Base-by-base conservation (phyloP, 495 filamentous ascomycete species). In the Talaromyces borbonicus region DNA sequence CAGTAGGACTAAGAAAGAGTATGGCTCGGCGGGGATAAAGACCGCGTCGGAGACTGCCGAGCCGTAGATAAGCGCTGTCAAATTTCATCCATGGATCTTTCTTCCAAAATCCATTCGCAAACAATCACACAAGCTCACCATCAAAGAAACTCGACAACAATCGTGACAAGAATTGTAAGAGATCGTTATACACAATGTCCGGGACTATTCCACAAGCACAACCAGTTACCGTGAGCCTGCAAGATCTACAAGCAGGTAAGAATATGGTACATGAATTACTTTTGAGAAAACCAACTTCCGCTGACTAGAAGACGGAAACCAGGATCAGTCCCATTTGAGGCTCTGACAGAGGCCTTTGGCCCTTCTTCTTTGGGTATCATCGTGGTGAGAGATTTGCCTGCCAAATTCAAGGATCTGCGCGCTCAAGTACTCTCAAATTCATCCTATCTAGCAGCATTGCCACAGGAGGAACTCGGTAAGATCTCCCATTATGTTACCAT, bases 281-380 rank as follows among this genome's bases (percentile, higher is more conserved):
- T 19, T 8, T 30, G 9, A 45, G 26, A 12, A 18, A 15, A 33
- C 33, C 18, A 40, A 47, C 15, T 25, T 23, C 4, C 23, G 47
- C 32, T n/a, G n/a, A n/a, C n/a, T n/a, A n/a, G n/a, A n/a, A n/a
- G n/a, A n/a, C n/a, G n/a, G n/a, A n/a, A 54, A 22, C 22, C 46
- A 89, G 87, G 84, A 19, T 74, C 75, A 35, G 73, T 95, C 43
- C 72, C 83, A 5, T 84, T 87, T 47, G 74, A 80, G 18, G 75
- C 77, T 0, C 74, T 99, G 9, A 82, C 84, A 50, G 74, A 83
- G 51, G 92, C 92, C 3, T 97, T 99, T 57, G 92, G 92, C 2
- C 87, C 92, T 1, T 77, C 81, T 3, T 97, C 93, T 0, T 66
- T 99, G 20, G 92, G 93, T 0, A 95, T 99, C 37, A 81, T 99